Evolutionary conservation across 805 yeast species (phyloP), one percentile per base, ranked within the genome.

Genomic region (Candida xiaguanensis): DNA sequence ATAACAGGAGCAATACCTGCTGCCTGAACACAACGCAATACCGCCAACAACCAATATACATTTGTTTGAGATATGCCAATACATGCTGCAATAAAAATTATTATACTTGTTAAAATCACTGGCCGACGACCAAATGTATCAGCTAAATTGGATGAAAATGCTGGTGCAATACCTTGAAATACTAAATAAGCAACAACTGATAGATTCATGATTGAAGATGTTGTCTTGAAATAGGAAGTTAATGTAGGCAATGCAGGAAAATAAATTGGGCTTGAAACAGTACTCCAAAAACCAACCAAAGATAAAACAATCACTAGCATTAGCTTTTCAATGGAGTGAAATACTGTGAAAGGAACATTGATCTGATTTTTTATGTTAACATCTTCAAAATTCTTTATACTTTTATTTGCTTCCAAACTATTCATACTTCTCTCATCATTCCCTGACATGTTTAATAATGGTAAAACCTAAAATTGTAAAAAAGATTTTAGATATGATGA

Each of bases 41-140:
- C 74, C 5, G 84, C 59, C n/a, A 88, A 61, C 17, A 78, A 66
- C 61, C 84, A 75, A 53, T 78, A 85, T 1, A 63, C 70, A 16
- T 76, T 60, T 2, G 79, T 61, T 17, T 71, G 63, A 0, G 95
- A 86, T 11, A 88, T 57, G 0, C 85, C 93, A 26, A 84, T 56
- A 56, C 83, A 78, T 1, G 85, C 78, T 7, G 69, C 78, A 14
- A 78, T 60, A 49, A 77, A 87, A 1, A 80, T 62, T 0, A 70
- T 11, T 19, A 84, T 55, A 26, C 88, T 80, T 3, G 62, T 37
- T 23, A 85, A 38, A 14, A 82, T 65, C 0, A 82, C 68, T 0
- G 93, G 89, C 36, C 95, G 62, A 50, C 95, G 72, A 0, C 96
- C 96, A 33, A 72, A 52, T 3, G 65, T 53, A 54, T 88, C 96